Percentiles rank a stretch among this genome's conserved stretches.
Conservation (phyloP, 2,329 filamentous ascomycete genomes). For the Alternaria brassicae region DNA sequence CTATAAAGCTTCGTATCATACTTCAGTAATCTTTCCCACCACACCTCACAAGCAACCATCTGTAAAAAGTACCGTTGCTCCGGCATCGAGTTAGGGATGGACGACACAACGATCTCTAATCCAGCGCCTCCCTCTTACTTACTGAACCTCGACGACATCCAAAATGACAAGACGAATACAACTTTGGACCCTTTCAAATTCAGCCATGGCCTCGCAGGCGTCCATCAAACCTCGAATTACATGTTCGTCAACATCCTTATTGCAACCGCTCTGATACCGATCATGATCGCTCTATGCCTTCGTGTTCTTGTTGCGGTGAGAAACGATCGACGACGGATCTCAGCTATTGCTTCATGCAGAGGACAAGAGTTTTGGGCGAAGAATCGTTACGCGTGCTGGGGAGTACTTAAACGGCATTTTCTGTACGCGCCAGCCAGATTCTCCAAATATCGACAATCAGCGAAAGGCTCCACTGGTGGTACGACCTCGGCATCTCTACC, state of each 20-base stretch:
- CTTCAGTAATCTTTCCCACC: background rate
- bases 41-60: background rate
- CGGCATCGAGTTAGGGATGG: background rate
- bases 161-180: constrained; percentile 9
- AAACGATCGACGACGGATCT: constrained; percentile 19
- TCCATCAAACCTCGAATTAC: constrained; percentile 54
- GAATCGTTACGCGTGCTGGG: constrained; percentile 17
- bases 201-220: constrained; percentile 53
- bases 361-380: constrained; percentile 23
- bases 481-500: constrained; percentile 53
- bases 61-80: background rate
- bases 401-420: constrained; percentile 50
- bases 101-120: background rate
- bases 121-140: background rate
- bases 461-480: constrained; percentile 40
- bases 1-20: background rate
- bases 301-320: constrained; percentile 9
- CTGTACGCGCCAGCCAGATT: constrained; percentile 51
- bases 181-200: constrained; percentile 37
- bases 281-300: constrained; percentile 8
- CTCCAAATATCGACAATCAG: constrained; percentile 51
- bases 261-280: constrained; percentile 16
- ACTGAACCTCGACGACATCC: constrained; percentile 13
- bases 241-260: constrained; percentile 36
- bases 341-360: constrained; percentile 12